These are phyloP conservation scores for Tetracladium setigerum DNA, from an alignment of 495 filamentous ascomycete species.

Conservation along the genomic window DNA sequence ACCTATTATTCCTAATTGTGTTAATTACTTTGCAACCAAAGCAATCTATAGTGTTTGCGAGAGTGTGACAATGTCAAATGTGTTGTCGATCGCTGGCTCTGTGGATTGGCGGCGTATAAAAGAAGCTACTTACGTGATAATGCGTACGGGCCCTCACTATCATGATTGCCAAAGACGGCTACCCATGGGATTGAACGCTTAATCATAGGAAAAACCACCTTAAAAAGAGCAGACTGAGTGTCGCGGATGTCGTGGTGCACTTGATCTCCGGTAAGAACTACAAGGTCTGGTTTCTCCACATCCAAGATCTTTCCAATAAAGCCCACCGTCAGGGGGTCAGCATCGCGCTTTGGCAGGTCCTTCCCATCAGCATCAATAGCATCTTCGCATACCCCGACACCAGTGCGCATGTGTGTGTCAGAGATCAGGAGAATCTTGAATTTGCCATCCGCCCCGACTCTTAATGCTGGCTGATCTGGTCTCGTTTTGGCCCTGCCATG, in stretches of 20 bases:
- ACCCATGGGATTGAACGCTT: constrained; percentile 29
- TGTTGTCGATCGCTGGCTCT: constrained; percentile 6
- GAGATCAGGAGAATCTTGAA: constrained; percentile 34
- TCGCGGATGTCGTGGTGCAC: constrained; percentile 29
- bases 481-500: constrained; percentile 25
- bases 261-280: constrained; percentile 30
- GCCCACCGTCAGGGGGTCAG: constrained; percentile 29
- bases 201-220: constrained; percentile 31
- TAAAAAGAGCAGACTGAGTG: constrained; percentile 33
- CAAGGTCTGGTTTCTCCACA: constrained; percentile 31
- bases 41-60: constrained; percentile 16
- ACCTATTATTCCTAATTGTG: constrained; percentile 11
- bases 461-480: constrained; percentile 21
- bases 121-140: constrained; percentile 26
- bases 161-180: constrained; percentile 32
- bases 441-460: constrained; percentile 25
- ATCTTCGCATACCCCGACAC: constrained; percentile 29
- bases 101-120: constrained; percentile 13
- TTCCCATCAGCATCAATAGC: constrained; percentile 31
- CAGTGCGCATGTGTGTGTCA: constrained; percentile 31
- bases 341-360: constrained; percentile 27
- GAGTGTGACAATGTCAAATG: constrained; percentile 11
- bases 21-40: constrained; percentile 15
- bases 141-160: constrained; percentile 28
- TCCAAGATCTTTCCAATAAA: constrained; percentile 28